Percentiles rank a stretch among this genome's conserved stretches.
Conservation (phyloP, 1,284 basidiomycete species). For the Sanghuangporus sanghuang region DNA sequence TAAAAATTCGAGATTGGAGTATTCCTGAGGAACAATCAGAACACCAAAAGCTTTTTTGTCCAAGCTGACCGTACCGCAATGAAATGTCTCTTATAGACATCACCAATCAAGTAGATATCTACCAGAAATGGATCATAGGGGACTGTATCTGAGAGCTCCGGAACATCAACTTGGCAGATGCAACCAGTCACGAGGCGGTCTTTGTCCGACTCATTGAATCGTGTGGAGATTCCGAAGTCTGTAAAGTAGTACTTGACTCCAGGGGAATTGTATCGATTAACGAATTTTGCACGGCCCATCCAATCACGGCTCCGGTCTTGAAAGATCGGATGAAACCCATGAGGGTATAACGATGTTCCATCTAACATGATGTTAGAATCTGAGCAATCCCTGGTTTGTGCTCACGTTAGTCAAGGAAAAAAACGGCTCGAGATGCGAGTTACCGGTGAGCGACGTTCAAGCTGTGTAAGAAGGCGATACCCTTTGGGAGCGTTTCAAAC, state of each 20-base stretch:
- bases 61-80: not conserved
- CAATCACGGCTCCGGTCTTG: not conserved
- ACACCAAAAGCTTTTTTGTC: not conserved
- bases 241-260: slow-evolving; percentile 26
- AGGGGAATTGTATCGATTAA: slow-evolving; percentile 7
- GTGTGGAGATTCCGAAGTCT: slow-evolving; percentile 25
- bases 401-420: too few species aligned
- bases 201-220: not conserved
- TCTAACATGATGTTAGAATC: slow-evolving; percentile 1
- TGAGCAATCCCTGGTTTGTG: not conserved
- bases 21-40: not conserved
- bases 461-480: not conserved
- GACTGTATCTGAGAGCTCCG: not conserved
- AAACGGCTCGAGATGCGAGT: not conserved
- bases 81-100: not conserved
- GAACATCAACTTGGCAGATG: not conserved
- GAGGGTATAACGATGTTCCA: not conserved
- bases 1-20: slow-evolving; percentile 1
- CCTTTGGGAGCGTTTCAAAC: not conserved
- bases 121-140: slow-evolving; percentile 8
- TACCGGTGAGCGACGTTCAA: slow-evolving; percentile 3
- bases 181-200: not conserved
- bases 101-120: slow-evolving; percentile 9
- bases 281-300: not conserved
- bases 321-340: slow-evolving; percentile 12